Evolutionary conservation across 1,139 yeast species (phyloP).

Genomic region (Fermentozyma sake): DNA sequence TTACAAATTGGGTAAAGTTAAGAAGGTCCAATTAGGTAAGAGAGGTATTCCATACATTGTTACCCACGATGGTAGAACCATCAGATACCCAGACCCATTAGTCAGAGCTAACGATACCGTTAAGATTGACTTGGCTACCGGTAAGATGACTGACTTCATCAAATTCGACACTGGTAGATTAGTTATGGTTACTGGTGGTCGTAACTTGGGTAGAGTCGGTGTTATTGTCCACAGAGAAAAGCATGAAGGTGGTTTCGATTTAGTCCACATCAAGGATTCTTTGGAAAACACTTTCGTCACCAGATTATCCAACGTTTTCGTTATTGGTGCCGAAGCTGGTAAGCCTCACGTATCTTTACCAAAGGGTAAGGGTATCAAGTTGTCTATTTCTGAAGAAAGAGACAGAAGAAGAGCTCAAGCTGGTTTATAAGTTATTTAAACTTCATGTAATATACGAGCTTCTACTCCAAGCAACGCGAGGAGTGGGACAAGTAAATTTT

Average conservation of each 20-base stretch:
- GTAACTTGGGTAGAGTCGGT: slow-evolving; percentile 99
- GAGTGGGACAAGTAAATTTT: too few relatives aligned
- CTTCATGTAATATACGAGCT: too few relatives aligned
- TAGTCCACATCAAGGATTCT: slow-evolving; percentile 96
- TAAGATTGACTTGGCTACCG: slow-evolving; percentile 92
- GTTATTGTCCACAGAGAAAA: slow-evolving; percentile 96
- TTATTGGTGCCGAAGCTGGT: slow-evolving; percentile 91
- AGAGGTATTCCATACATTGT: slow-evolving; percentile 97
- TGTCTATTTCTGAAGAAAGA: slow-evolving; percentile 98
- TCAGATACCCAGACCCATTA: slow-evolving; percentile 98
- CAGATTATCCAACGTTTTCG: slow-evolving; percentile 94
- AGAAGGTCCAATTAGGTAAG: slow-evolving; percentile 97
- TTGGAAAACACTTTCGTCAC: slow-evolving; percentile 97
- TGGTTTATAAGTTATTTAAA: slow-evolving; percentile 33
- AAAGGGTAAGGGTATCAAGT: slow-evolving; percentile 99
- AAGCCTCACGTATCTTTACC: slow-evolving; percentile 97
- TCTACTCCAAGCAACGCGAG: too few relatives aligned
- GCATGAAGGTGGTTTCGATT: slow-evolving; percentile 99
- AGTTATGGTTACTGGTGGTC: slow-evolving; percentile 99
- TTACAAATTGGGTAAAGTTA: slow-evolving; percentile 96
- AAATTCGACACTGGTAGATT: slow-evolving; percentile 94
- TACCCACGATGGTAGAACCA: slow-evolving; percentile 99
- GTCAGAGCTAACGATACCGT: slow-evolving; percentile 96
- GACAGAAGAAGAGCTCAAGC: slow-evolving; percentile 93
- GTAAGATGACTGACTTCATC: slow-evolving; percentile 88